Evolutionary conservation across 2,329 filamentous ascomycete species (phyloP).

Genomic region (Botrytis fabae): DNA sequence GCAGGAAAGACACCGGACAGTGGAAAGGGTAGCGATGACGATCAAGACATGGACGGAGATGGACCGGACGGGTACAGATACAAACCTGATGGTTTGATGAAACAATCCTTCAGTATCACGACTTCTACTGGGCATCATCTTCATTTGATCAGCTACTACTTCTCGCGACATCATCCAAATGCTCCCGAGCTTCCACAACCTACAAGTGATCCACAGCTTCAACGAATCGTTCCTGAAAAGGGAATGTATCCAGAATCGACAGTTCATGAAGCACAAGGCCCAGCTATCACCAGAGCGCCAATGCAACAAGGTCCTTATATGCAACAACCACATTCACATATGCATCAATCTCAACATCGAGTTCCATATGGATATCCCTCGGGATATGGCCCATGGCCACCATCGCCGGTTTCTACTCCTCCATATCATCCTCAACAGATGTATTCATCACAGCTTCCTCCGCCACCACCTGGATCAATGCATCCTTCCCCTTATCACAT

Average conservation of each 20-base stretch:
- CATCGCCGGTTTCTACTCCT: conserved; percentile 56
- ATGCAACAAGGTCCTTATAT: conserved; percentile 54
- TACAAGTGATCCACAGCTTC: conserved; percentile 74
- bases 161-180: conserved; percentile 68
- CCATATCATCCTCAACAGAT: conserved; percentile 48
- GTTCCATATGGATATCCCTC: conserved; percentile 42
- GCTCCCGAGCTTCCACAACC: conserved; percentile 76
- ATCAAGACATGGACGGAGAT: conserved; percentile 69
- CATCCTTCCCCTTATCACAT: conserved; percentile 39
- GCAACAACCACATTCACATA: conserved; percentile 25
- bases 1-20: conserved; percentile 81
- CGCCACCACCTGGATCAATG: conserved; percentile 38
- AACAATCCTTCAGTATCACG: conserved; percentile 99
- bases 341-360: conserved; percentile 39
- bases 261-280: conserved; percentile 80
- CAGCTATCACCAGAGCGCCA: conserved; percentile 75
- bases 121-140: conserved; percentile 87
- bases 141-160: conserved; percentile 96
- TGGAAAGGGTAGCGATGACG: conserved; percentile 77
- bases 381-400: conserved; percentile 52
- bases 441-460: conserved; percentile 44
- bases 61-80: conserved; percentile 87
- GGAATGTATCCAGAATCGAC: conserved; percentile 98
- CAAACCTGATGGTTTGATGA: conserved; percentile 97
- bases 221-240: conserved; percentile 82